Base-by-base conservation (phyloP, 345 rosid genomes). In the Syzygium jambos region DNA sequence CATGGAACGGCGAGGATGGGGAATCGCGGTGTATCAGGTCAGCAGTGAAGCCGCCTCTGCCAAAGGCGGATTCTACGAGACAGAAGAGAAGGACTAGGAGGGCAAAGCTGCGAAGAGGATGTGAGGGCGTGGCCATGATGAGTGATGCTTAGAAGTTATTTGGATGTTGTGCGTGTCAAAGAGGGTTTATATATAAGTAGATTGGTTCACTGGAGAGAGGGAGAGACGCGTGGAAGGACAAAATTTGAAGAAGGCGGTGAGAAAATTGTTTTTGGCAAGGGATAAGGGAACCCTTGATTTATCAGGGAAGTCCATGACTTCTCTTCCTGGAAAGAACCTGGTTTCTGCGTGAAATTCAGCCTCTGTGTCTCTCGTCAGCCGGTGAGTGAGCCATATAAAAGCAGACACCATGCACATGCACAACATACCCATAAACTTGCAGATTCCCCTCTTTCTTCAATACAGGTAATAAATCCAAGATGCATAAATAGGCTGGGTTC, bases 1-100 rank as follows among this genome's bases (percentile, higher is more conserved):
- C 91, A 87, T 92, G 90, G 25, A 93, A 87, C 12, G 96, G 96
- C 15, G 95, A 96, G 49, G 57, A 34, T 1, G 92, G 95, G 38
- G 95, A 95, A 88, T 96, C 97, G 5, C 94, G 92, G 88, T 91
- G 94, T 82, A 95, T 93, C 3, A 94, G 94, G 85, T 91, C 88
- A 11, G 90, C 85, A 38, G 86, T 91, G 83, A 94, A 90, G 80
- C 86, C 87, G 23, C 43, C 73, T n/a, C 63, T 25, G 43, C 29
- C 65, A 11, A 25, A 9, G 14, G 2, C 38, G 56, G 90, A 57
- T 54, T 54, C 49, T 5, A 61, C 51, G 38, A 52, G 30, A 51
- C 59, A 84, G 34, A 7, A 23, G 38, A 17, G 65, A 16, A 52
- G 53, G 65, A 38, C 46, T 27, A 57, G 65, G 29, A 57, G 65